These are phyloP conservation scores for Pascua sp. DNA, from an alignment of 1,284 basidiomycete genomes.

Conservation along the genomic window DNA sequence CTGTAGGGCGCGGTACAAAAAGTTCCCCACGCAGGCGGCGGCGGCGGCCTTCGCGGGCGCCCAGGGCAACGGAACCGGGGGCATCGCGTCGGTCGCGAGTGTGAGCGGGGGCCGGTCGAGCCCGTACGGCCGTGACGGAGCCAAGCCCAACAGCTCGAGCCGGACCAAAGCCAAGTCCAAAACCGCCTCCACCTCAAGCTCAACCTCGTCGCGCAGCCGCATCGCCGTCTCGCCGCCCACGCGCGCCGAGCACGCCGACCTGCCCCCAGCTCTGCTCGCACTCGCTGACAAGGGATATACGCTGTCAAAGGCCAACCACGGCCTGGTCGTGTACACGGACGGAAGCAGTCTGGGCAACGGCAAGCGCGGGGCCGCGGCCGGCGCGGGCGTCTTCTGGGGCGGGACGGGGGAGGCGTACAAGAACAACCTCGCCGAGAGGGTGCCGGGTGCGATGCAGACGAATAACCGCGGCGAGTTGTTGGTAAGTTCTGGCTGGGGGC, in stretches of 20 bases:
- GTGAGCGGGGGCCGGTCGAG: background rate
- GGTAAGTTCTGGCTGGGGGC: slow-evolving; percentile 32
- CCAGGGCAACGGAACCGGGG: background rate
- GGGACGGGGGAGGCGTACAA: slow-evolving; percentile 25
- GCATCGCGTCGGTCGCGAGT: background rate
- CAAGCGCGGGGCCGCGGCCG: slow-evolving; percentile 35
- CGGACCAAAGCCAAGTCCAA: background rate
- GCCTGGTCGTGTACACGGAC: slow-evolving; percentile 47
- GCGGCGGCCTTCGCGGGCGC: slow-evolving; percentile 30
- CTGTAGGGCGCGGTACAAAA: slow-evolving; percentile 42
- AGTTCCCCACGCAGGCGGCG: slow-evolving; percentile 35
- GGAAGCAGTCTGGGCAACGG: slow-evolving; percentile 45
- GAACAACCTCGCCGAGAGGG: slow-evolving; percentile 43
- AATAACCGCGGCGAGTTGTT: slow-evolving; percentile 51
- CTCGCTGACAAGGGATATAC: slow-evolving; percentile 32
- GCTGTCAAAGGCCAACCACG: slow-evolving; percentile 15
- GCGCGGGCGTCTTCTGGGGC: slow-evolving; percentile 49
- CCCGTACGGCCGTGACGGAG: background rate
- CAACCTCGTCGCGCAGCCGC: background rate
- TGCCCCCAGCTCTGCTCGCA: slow-evolving; percentile 16
- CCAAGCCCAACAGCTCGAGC: background rate
- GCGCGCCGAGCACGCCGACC: slow-evolving; percentile 4
- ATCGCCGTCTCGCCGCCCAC: background rate
- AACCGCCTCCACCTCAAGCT: background rate
- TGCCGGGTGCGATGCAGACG: slow-evolving; percentile 47